These are phyloP conservation scores for Sporothrix euskadiensis DNA, from an alignment of 2,329 filamentous ascomycete species.

Conservation along the genomic window DNA sequence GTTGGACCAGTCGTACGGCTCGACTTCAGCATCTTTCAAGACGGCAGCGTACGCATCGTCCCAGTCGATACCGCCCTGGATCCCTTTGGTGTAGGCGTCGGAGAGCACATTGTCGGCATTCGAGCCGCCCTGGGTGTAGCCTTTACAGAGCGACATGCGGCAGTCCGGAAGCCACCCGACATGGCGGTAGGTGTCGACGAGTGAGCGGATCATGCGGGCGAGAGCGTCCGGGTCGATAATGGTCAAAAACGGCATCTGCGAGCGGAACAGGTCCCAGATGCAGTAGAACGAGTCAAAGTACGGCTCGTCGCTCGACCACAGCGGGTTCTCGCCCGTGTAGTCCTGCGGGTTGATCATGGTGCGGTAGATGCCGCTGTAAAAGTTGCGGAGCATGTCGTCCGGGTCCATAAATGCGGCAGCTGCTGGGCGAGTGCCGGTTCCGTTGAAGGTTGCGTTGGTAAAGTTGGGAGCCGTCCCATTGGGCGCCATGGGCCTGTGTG, in stretches of 20 bases:
- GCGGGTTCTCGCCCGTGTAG: conserved; percentile 70
- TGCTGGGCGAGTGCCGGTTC: neutral
- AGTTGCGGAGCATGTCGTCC: conserved; percentile 57
- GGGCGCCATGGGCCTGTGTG: neutral
- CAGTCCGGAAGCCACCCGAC: conserved; percentile 74
- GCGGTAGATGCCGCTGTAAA: conserved; percentile 73
- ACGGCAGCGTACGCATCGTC: conserved; percentile 67
- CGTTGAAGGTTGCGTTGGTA: neutral
- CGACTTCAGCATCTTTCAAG: conserved; percentile 60
- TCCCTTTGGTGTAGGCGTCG: conserved; percentile 67
- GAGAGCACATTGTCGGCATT: conserved; percentile 70
- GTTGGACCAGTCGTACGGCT: conserved; percentile 68
- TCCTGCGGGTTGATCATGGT: conserved; percentile 72
- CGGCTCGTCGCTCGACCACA: conserved; percentile 65
- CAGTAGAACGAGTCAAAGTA: conserved; percentile 79
- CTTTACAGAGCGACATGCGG: conserved; percentile 73
- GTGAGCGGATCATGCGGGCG: conserved; percentile 65
- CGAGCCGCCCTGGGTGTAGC: conserved; percentile 72
- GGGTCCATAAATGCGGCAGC: conserved; percentile 46
- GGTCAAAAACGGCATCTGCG: conserved; percentile 68
- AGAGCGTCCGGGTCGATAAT: conserved; percentile 65
- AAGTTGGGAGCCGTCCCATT: neutral
- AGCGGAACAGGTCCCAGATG: conserved; percentile 72
- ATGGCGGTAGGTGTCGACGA: conserved; percentile 70
- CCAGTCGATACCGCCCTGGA: conserved; percentile 65